phyloP scores from a whole-genome alignment of 2,329 filamentous ascomycete genomes.

The Sodiomyces alkalinus region DNA sequence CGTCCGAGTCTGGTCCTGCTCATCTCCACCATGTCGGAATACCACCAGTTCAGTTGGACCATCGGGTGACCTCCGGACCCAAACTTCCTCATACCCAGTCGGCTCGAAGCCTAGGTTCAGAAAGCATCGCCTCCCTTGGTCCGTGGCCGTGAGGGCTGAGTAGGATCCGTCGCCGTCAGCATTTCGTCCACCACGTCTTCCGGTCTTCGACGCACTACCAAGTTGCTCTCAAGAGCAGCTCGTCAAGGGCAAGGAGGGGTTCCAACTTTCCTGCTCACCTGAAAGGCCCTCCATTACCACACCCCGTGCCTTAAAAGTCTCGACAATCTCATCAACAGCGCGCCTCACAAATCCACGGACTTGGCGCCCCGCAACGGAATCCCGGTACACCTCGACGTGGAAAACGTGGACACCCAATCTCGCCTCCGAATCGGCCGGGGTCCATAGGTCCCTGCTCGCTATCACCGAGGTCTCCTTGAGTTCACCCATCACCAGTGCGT shows the following conservation, averaged over 20 bases:
- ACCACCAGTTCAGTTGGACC: slow-evolving; percentile 2
- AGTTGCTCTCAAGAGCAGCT: too few relatives aligned
- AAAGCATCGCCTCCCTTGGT: slow-evolving; percentile 13
- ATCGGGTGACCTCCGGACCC: slow-evolving; percentile 4
- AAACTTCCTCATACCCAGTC: slow-evolving; percentile 15
- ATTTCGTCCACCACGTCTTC: slow-evolving; percentile 10
- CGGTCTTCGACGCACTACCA: too few relatives aligned
- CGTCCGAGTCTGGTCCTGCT: neutral
- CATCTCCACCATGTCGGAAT: neutral
- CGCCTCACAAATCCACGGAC: slow-evolving; percentile 10
- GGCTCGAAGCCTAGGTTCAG: slow-evolving; percentile 12
- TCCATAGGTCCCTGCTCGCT: slow-evolving; percentile 10
- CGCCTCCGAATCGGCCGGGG: slow-evolving; percentile 2
- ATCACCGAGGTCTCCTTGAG: slow-evolving; percentile 15
- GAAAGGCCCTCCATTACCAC: too few relatives aligned
- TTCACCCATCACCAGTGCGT: slow-evolving; percentile 12
- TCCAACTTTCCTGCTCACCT: too few relatives aligned
- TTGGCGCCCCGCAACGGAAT: neutral
- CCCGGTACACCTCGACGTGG: slow-evolving; percentile 16
- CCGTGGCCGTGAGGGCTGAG: slow-evolving; percentile 15
- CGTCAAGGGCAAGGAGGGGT: too few relatives aligned
- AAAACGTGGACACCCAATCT: slow-evolving; percentile 19
- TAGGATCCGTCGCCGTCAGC: slow-evolving; percentile 3
- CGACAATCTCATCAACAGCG: too few relatives aligned
- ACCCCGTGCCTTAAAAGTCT: too few relatives aligned